Evolutionary conservation across 345 rosid species (phyloP).

Genomic region (Citropsis articulata): DNA sequence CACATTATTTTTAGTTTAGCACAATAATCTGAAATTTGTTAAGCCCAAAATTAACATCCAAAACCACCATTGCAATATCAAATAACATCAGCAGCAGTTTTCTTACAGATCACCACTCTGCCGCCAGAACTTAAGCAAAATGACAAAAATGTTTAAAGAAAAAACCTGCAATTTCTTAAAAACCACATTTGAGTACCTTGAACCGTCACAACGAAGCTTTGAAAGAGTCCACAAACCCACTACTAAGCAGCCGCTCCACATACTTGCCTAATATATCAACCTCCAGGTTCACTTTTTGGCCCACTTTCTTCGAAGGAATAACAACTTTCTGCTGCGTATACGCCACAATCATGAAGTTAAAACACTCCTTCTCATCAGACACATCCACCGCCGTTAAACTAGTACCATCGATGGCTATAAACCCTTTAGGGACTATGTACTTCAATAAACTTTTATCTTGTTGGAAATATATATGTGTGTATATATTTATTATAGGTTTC

Average conservation of each 20-base stretch:
- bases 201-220: slow-evolving; percentile 19
- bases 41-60: too few relatives aligned
- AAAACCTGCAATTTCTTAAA: neutral
- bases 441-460: slow-evolving; percentile 42
- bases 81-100: neutral
- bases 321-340: slow-evolving; percentile 81
- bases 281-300: slow-evolving; percentile 92
- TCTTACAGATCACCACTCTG: neutral
- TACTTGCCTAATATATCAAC: slow-evolving; percentile 91
- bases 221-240: slow-evolving; percentile 49
- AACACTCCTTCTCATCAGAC: slow-evolving; percentile 67
- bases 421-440: slow-evolving; percentile 84
- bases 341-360: slow-evolving; percentile 80
- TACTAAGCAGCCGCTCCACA: slow-evolving; percentile 79
- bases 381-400: slow-evolving; percentile 92
- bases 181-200: slow-evolving; percentile 13
- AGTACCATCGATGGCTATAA: slow-evolving; percentile 84
- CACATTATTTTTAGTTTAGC: neutral
- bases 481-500: too few relatives aligned
- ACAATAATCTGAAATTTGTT: neutral
- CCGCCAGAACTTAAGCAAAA: neutral
- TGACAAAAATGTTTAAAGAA: neutral
- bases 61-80: neutral
- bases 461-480: too few relatives aligned
- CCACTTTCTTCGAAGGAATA: slow-evolving; percentile 62